phyloP scores from a whole-genome alignment of 2,329 filamentous ascomycete species.

The Xylariaceae sp. region DNA sequence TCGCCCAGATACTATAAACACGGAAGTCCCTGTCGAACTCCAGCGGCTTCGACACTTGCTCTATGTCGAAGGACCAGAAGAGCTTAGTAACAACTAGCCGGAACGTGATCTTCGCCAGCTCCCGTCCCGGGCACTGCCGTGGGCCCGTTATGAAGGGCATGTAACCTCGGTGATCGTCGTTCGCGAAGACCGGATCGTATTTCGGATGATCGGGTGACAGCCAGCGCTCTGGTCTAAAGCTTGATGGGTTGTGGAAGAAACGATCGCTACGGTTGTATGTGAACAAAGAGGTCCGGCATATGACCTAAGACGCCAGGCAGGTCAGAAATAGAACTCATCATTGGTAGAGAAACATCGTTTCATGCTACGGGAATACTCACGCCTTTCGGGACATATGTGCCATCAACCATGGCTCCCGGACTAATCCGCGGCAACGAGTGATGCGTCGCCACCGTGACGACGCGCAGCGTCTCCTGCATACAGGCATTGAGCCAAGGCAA shows the following conservation, averaged over 20 bases:
- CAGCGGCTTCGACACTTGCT: constrained; percentile 13
- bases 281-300: constrained; percentile 20
- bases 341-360: too few species aligned
- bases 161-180: constrained; percentile 18
- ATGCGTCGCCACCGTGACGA: constrained; percentile 33
- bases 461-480: constrained; percentile 44
- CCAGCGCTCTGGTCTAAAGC: constrained; percentile 23
- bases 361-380: constrained; percentile 25
- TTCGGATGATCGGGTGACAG: constrained; percentile 18
- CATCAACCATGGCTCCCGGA: constrained; percentile 33
- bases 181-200: constrained; percentile 16
- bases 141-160: constrained; percentile 24
- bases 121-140: constrained; percentile 24
- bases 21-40: constrained; percentile 27
- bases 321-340: too few species aligned
- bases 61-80: constrained; percentile 31
- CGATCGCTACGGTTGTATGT: constrained; percentile 5
- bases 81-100: constrained; percentile 32
- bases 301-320: not conserved
- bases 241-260: constrained; percentile 17
- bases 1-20: constrained; percentile 22
- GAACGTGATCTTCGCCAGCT: constrained; percentile 30
- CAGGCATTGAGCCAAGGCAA: constrained; percentile 41
- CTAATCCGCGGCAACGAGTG: constrained; percentile 30
- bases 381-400: constrained; percentile 29